A percentile compares a stretch with the other conserved stretches of the same genome.
These are phyloP conservation scores for Tephrocybe sp. DNA, from an alignment of 768 basidiomycete genomes.

Conservation along the genomic window DNA sequence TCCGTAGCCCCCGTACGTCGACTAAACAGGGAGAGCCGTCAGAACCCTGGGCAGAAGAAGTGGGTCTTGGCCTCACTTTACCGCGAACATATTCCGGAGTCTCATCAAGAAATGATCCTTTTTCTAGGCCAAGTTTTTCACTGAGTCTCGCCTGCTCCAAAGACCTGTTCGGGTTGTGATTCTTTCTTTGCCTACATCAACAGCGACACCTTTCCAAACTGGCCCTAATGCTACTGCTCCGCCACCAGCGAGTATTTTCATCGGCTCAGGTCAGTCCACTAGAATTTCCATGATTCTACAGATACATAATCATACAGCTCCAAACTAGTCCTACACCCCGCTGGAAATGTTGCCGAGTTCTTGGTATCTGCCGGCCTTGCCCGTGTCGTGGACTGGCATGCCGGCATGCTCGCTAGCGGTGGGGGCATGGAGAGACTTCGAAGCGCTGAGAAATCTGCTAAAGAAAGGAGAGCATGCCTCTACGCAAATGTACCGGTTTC, in stretches of 20 bases:
- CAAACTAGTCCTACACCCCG: slow-evolving; percentile 75
- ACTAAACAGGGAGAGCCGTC: slow-evolving; percentile 73
- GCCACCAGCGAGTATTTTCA: slow-evolving; percentile 79
- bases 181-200: slow-evolving; percentile 74
- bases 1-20: slow-evolving; percentile 69
- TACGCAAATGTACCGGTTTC: slow-evolving; percentile 56
- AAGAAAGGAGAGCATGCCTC: slow-evolving; percentile 67
- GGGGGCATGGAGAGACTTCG: slow-evolving; percentile 89
- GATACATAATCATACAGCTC: neutral
- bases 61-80: slow-evolving; percentile 30
- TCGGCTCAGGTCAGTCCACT: slow-evolving; percentile 68
- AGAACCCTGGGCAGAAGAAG: slow-evolving; percentile 90
- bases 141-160: slow-evolving; percentile 83
- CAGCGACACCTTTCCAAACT: slow-evolving; percentile 78
- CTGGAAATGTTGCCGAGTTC: slow-evolving; percentile 91
- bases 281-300: neutral
- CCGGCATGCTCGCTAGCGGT: slow-evolving; percentile 81
- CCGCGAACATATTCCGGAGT: slow-evolving; percentile 3
- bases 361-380: slow-evolving; percentile 83
- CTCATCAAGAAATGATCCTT: slow-evolving; percentile 19
- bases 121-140: slow-evolving; percentile 85
- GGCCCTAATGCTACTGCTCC: slow-evolving; percentile 50
- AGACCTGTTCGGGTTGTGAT: slow-evolving; percentile 74
- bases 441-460: slow-evolving; percentile 76
- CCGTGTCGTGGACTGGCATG: slow-evolving; percentile 95